These are phyloP conservation scores for Pinus taeda DNA, from an alignment of 75 land plant genomes.

Conservation along the genomic window DNA sequence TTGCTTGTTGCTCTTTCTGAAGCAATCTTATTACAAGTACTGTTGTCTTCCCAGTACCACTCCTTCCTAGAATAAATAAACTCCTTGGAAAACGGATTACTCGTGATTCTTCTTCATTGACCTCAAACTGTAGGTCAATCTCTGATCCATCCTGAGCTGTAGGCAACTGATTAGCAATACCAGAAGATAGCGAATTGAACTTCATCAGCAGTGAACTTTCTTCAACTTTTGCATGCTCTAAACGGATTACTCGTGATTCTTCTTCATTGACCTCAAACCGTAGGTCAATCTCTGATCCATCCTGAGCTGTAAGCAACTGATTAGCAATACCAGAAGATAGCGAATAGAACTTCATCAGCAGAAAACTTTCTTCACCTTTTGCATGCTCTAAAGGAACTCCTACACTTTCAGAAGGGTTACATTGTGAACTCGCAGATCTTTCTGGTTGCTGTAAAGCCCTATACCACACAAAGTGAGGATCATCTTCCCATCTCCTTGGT, in stretches of 20 bases:
- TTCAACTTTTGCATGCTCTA: constrained; percentile 54
- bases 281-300: too few species aligned
- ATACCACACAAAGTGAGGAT: constrained; percentile 19
- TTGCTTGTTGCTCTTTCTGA: too few species aligned
- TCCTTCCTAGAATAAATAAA: too few species aligned
- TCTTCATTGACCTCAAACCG: too few species aligned
- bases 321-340: constrained; percentile 48
- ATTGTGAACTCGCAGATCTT: not conserved
- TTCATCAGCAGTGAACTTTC: constrained; percentile 70
- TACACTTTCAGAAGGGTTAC: constrained; percentile 3
- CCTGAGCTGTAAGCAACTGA: too few species aligned
- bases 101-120: too few species aligned
- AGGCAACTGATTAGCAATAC: constrained; percentile 30
- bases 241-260: too few species aligned
- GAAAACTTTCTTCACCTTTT: constrained; percentile 51
- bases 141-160: too few species aligned
- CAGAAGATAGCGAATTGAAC: constrained; percentile 59
- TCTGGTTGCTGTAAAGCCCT: constrained; percentile 12
- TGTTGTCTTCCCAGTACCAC: too few species aligned
- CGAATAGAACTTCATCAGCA: constrained; percentile 71
- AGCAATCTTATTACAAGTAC: too few species aligned
- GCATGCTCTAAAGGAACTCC: constrained; percentile 39
- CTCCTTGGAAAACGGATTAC: too few species aligned
- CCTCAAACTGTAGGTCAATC: too few species aligned
- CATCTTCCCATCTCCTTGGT: constrained; percentile 37